phyloP scores from a whole-genome alignment of 306 rosid species.

The apple (Malus domestica) region DNA sequence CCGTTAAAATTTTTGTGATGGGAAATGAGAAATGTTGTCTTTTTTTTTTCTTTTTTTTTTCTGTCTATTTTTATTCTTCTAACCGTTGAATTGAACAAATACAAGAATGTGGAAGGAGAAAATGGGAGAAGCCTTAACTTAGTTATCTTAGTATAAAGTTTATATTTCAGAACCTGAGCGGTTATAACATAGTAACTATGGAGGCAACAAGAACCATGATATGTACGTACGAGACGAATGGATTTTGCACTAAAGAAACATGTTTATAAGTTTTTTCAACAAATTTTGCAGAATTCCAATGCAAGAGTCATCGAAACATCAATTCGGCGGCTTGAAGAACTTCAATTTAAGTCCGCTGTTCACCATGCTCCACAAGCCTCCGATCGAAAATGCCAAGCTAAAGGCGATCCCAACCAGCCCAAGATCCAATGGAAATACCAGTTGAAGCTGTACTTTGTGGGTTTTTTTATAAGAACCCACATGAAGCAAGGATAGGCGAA shows the following conservation, averaged over 20 bases:
- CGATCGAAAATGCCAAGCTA: conserved; percentile 87
- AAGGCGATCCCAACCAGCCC: conserved; percentile 86
- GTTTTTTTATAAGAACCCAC: conserved; percentile 97
- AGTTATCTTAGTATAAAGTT: neutral
- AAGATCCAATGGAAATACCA: conserved; percentile 93
- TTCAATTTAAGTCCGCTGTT: conserved; percentile 85
- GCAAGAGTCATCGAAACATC: neutral
- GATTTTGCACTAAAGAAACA: neutral
- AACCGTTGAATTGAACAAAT: no score
- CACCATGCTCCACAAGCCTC: conserved; percentile 98
- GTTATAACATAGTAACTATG: conserved; percentile 5
- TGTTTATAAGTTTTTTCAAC: neutral
- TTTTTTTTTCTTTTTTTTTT: no score
- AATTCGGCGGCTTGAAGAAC: conserved; percentile 86
- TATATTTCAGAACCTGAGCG: neutral
- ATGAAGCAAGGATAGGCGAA: conserved; percentile 99
- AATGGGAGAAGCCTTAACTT: neutral
- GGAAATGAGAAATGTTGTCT: no score
- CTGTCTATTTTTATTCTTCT: rapidly evolving
- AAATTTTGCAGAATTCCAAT: neutral
- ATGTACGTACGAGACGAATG: neutral
- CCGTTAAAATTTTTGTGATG: no score
- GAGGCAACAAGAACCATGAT: neutral
- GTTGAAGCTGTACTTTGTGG: conserved; percentile 76
- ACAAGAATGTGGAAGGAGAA: no score